Conservation (phyloP, 2,329 filamentous ascomycete species). For the Parastagonospora nodorum region DNA sequence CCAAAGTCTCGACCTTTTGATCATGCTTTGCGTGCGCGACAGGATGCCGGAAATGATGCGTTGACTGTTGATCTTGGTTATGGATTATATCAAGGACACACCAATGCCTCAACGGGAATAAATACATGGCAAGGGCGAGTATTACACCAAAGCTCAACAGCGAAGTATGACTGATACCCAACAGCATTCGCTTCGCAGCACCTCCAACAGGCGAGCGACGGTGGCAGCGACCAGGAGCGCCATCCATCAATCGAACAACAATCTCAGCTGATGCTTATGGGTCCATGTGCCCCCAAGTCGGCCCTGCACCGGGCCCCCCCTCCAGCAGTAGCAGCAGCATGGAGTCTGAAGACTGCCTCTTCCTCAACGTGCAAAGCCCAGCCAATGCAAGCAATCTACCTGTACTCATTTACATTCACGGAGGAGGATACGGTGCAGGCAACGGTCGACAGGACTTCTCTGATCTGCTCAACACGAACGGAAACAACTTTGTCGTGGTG, state of each 20-base stretch:
- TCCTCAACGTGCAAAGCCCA: constrained; percentile 40
- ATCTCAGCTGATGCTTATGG: constrained; percentile 3
- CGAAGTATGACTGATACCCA: not conserved
- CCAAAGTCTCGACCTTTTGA: not conserved
- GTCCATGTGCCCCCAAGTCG: constrained; percentile 1
- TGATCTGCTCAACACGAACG: constrained; percentile 51
- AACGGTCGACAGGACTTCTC: constrained; percentile 45
- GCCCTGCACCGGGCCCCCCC: constrained; percentile 1
- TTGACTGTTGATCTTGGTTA: constrained; percentile 24
- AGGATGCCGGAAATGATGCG: not conserved
- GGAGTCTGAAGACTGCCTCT: constrained; percentile 41
- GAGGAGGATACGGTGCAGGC: constrained; percentile 43
- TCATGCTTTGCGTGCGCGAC: not conserved
- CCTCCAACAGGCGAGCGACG: constrained; percentile 13
- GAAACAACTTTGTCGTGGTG: constrained; percentile 55
- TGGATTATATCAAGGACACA: constrained; percentile 21
- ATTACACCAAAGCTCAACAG: not conserved
- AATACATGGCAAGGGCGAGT: constrained; percentile 26
- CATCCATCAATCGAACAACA: constrained; percentile 9
- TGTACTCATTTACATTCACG: constrained; percentile 32
- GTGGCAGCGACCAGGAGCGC: constrained; percentile 18
- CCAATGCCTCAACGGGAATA: constrained; percentile 16
- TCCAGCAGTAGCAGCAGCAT: not conserved
- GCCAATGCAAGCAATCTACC: constrained; percentile 27
- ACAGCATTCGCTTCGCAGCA: constrained; percentile 22